A percentile compares a stretch with the other conserved stretches of the same genome.
Conservation (phyloP, 2,329 filamentous ascomycete genomes). For the Colletotrichum magnum region DNA sequence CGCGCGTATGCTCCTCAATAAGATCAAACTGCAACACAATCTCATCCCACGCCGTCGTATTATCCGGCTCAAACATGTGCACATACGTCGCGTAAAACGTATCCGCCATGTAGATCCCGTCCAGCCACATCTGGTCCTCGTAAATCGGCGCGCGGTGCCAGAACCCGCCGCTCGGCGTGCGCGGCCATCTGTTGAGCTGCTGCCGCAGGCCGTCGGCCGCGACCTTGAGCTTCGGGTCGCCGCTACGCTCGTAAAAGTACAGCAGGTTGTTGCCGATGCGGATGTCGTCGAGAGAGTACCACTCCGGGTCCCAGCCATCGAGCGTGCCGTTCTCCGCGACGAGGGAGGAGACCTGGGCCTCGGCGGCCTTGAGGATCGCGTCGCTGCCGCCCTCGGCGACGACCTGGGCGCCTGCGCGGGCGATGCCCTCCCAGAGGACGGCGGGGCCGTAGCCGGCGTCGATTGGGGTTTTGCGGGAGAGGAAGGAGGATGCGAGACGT, state of each 20-base stretch:
- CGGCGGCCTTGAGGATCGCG: constrained; percentile 20
- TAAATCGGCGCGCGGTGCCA: constrained; percentile 63
- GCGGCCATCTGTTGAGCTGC: constrained; percentile 63
- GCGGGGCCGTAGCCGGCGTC: constrained; percentile 28
- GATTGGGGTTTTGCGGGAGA: constrained; percentile 20
- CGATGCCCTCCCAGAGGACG: constrained; percentile 34
- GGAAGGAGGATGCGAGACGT: constrained; percentile 35
- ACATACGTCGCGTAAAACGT: constrained; percentile 60
- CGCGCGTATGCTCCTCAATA: constrained; percentile 58
- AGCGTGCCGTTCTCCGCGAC: constrained; percentile 57
- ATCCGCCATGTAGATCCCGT: constrained; percentile 67
- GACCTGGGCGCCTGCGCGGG: constrained; percentile 20
- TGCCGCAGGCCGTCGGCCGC: constrained; percentile 62
- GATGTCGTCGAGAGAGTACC: constrained; percentile 67
- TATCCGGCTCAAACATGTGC: constrained; percentile 52
- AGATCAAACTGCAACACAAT: constrained; percentile 61
- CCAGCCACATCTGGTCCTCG: constrained; percentile 70
- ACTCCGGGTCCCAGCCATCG: constrained; percentile 60
- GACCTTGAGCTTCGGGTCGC: constrained; percentile 61
- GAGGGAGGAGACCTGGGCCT: constrained; percentile 31
- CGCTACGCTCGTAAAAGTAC: constrained; percentile 62
- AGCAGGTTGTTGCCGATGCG: constrained; percentile 67
- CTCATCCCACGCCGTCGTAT: constrained; percentile 60
- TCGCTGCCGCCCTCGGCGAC: background rate
- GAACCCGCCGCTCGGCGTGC: constrained; percentile 66